Percentiles rank a stretch among this genome's conserved stretches.
Conservation (phyloP, 1,284 basidiomycete genomes). For the Phylloboletellus chloephorus region DNA sequence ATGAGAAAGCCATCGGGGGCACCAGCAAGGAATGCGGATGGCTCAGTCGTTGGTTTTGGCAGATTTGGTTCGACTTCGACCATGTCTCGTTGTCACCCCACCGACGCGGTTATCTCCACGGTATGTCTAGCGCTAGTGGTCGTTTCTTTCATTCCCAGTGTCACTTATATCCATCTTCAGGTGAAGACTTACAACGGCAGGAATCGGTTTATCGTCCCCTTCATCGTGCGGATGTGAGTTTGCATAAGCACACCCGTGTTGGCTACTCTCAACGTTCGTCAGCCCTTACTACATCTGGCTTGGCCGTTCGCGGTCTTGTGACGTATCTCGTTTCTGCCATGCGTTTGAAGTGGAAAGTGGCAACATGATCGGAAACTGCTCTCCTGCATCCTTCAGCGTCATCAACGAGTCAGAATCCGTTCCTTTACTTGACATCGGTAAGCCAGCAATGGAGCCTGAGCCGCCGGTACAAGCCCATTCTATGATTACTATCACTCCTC, state of each 20-base stretch:
- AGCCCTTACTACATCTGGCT: slow-evolving; percentile 77
- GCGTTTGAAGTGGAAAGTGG: slow-evolving; percentile 71
- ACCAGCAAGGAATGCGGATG: slow-evolving; percentile 66
- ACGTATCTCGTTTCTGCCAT: slow-evolving; percentile 55
- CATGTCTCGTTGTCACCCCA: slow-evolving; percentile 70
- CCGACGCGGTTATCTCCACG: slow-evolving; percentile 66
- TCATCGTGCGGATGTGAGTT: slow-evolving; percentile 59
- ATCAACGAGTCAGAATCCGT: slow-evolving; percentile 31
- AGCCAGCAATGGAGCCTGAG: slow-evolving; percentile 33
- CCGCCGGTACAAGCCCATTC: slow-evolving; percentile 20
- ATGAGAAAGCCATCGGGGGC: slow-evolving; percentile 67
- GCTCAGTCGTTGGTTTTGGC: slow-evolving; percentile 79
- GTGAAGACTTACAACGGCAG: slow-evolving; percentile 69
- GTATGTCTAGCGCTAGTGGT: slow-evolving; percentile 26
- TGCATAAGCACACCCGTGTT: slow-evolving; percentile 1
- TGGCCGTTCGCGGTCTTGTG: slow-evolving; percentile 62
- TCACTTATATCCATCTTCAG: slow-evolving; percentile 20
- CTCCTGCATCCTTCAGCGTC: slow-evolving; percentile 36
- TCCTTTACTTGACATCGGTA: slow-evolving; percentile 40
- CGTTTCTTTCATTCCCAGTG: not conserved
- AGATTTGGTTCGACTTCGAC: slow-evolving; percentile 78
- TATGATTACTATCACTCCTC: slow-evolving; percentile 49
- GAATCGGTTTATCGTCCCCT: slow-evolving; percentile 67
- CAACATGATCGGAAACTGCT: slow-evolving; percentile 54
- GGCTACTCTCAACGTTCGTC: slow-evolving; percentile 1